Evolutionary conservation across 2,329 filamentous ascomycete genomes (phyloP).

Genomic region (Pseudogymnoascus sp.): DNA sequence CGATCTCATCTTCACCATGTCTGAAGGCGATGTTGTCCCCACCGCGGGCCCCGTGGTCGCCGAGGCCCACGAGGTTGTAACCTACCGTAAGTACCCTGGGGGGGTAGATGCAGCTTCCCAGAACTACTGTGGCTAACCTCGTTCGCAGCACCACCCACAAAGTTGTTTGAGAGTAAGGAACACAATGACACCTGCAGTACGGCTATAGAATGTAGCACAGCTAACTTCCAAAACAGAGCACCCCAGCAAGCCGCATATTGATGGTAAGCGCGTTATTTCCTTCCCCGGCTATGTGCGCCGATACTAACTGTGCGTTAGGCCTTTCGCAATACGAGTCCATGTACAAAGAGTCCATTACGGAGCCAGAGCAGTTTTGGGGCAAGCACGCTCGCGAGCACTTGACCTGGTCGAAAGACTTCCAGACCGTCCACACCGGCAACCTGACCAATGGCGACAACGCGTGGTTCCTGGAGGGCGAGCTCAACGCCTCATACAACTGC

Average conservation of each 20-base stretch:
- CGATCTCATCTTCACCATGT: conserved; percentile 32
- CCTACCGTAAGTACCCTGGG: conserved; percentile 49
- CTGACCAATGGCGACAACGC: conserved; percentile 74
- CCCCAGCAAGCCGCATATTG: conserved; percentile 59
- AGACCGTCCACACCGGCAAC: conserved; percentile 74
- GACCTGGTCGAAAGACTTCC: conserved; percentile 86
- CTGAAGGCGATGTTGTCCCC: conserved; percentile 30
- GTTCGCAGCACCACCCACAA: conserved; percentile 49
- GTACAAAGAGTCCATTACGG: conserved; percentile 68
- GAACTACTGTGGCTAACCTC: conserved; percentile 16
- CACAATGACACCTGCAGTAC: neutral
- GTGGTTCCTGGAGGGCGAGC: conserved; percentile 88
- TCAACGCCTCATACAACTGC: conserved; percentile 97
- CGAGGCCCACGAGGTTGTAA: conserved; percentile 71
- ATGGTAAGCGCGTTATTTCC: conserved; percentile 37
- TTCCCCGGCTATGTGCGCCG: neutral
- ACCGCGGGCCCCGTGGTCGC: conserved; percentile 52
- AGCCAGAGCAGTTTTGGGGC: conserved; percentile 87
- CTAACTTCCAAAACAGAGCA: conserved; percentile 42
- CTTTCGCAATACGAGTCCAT: conserved; percentile 59
- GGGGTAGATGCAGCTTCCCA: conserved; percentile 16
- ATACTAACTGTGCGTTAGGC: conserved; percentile 31
- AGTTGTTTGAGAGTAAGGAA: conserved; percentile 59
- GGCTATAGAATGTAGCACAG: neutral
- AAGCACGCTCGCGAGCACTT: conserved; percentile 78